Base-by-base conservation (phyloP, 2,329 filamentous ascomycete species). In the Neonectria hederae region DNA sequence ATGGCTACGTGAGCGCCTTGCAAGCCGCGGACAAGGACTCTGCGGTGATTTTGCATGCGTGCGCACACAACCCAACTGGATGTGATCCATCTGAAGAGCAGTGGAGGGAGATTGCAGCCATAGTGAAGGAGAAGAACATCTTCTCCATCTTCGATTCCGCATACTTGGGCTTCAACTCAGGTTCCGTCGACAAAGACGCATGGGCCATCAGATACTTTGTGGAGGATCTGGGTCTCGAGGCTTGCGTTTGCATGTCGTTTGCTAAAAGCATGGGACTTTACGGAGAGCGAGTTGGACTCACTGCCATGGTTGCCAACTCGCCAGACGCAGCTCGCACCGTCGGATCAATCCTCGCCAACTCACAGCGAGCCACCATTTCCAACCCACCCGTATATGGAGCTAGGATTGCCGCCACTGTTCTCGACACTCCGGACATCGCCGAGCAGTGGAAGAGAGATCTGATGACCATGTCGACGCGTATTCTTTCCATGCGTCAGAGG, bases 211-310 rank as follows among this genome's bases (percentile, higher is more conserved):
- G 59, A 2, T 51, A 73, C n/a, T 65, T 73, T 7, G 62, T 72
- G 3, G 74, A 77, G 14, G 74, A 76, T 26, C 68, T 79, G 8
- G 71, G 71, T 1, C 72, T 83, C 61, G 86, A 89, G 74, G 81
- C 86, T 5, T 83, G 84, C 55, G 78, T 89, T 3, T 86, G 85
- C 53, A 81, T 88, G 73, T 89, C 87, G 0, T 89, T 89, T 69
- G 86, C 87, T 2, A 90, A 90, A 78, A 87, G 84, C 74, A 87
- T 89, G 75, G 80, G 80, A 1, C 66, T 82, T 0, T 82, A 82
- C 58, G 80, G 79, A 0, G 78, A 80, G 58, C 70, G 78, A 2
- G 70, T 76, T 9, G 79, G 78, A 0, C 66, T 75, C 2, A 74
- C 74, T 2, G 66, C 70, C 0, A 73, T 79, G 1, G 72, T 78